Conservation (phyloP, 139 green algal genomes). For the Asterochloris erici region DNA sequence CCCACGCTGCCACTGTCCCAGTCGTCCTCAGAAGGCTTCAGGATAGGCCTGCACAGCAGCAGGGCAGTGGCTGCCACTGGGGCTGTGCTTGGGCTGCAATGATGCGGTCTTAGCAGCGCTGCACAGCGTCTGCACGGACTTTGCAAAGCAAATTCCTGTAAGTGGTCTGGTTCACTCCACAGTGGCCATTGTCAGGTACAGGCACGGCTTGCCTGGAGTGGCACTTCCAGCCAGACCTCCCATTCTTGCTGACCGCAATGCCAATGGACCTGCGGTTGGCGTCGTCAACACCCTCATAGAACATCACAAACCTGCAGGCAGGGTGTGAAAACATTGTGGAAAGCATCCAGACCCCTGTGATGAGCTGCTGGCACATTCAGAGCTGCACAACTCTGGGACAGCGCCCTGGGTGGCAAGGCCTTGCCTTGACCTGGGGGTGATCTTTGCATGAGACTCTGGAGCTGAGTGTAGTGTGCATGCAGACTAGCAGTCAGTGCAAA, state of each 20-base stretch:
- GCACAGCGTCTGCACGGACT: not conserved
- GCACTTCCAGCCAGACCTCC: constrained; percentile 55
- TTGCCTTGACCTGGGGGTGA: not conserved
- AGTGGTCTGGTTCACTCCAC: not conserved
- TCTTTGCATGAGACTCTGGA: not conserved
- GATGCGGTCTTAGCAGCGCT: not conserved
- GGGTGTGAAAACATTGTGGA: no score
- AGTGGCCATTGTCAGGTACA: not conserved
- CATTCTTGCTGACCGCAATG: constrained; percentile 70
- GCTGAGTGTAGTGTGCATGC: not conserved
- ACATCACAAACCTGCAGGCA: constrained; percentile 76
- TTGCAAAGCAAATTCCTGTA: not conserved
- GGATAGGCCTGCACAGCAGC: constrained; percentile 20
- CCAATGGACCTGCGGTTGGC: constrained; percentile 68
- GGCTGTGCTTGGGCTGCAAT: not conserved
- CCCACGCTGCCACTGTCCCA: constrained; percentile 84
- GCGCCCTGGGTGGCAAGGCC: not conserved
- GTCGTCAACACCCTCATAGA: constrained; percentile 80
- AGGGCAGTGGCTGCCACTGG: not conserved
- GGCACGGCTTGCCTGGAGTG: constrained; percentile 27
- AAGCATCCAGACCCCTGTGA: not conserved
- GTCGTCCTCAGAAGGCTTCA: constrained; percentile 24
- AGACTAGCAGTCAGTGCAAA: not conserved
- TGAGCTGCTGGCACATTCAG: not conserved
- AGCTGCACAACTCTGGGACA: not conserved